Evolutionary conservation across 2,329 filamentous ascomycete genomes (phyloP), one percentile per base, ranked within the genome.

Genomic region (Rhinocladiella similis): DNA sequence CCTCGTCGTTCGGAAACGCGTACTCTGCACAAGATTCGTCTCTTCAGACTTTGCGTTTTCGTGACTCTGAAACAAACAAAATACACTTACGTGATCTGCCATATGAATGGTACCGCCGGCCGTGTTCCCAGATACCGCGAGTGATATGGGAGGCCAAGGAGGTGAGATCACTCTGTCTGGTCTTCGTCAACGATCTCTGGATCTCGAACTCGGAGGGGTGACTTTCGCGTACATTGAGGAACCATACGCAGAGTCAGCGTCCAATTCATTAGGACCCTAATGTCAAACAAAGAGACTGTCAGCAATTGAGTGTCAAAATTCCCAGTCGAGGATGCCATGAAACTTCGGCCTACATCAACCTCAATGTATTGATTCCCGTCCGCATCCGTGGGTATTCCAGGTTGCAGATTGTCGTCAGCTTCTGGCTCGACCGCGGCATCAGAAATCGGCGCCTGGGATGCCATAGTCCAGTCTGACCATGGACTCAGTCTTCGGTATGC

Each of bases 1-100:
- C 64, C 10, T 72, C 66, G 39, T 72, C 70, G 42, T 72, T 72
- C 7, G 71, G 69, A 27, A 72, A 66, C 4, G 63, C 61, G 27
- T 72, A 41, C 38, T 33, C 29, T 33, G 29, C 29, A n/a, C n/a
- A 33, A 18, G 38, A 18, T 41, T 41, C 3, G 10, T 33, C 6
- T 33, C 29, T 9, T 33, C 29, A 33, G 29, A 33, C 29, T 7
- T 25, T 25, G 10, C 3, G 3, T 33, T 12, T 12, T 33, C 29
- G 29, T 12, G 7, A 3, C 29, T 7, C 29, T 7, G 29, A 12
- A 27, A 33, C 10, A 33, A 9, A 33, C 6, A 12, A 9, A 33
- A 12, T 12, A 12, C 29, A 20, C 41, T 10, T 47, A 56, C 47
- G 53, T 25, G 53, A 50, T 45, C 39, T 16, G 9, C 54, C 48